Evolutionary conservation across 106 monocot genomes (phyloP).

Genomic region (Dioscorea dumetorum): DNA sequence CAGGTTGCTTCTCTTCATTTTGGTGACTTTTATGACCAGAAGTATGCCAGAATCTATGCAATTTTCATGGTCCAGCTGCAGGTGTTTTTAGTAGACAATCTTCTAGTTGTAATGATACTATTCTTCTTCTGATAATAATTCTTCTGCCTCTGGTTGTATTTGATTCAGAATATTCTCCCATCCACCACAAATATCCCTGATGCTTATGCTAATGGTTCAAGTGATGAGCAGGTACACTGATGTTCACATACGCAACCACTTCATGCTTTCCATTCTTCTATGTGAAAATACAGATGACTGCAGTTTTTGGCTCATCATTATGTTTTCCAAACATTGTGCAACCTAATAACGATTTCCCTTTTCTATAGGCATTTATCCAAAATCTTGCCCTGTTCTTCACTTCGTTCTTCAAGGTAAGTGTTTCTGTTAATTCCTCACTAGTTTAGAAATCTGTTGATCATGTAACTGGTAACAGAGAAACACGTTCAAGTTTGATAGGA

Average conservation of each 20-base stretch:
- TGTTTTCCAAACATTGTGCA: too few species aligned
- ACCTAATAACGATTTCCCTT: not conserved
- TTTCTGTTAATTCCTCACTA: not conserved
- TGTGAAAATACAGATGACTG: too few species aligned
- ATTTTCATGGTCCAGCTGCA: slow-evolving; percentile 92
- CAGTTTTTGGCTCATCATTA: too few species aligned
- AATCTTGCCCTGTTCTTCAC: slow-evolving; percentile 95
- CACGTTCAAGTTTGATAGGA: too few species aligned
- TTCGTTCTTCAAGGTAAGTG: slow-evolving; percentile 83
- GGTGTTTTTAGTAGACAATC: slow-evolving; percentile 21
- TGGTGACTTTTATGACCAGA: slow-evolving; percentile 89
- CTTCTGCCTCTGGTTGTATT: too few species aligned
- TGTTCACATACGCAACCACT: not conserved
- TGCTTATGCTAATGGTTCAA: slow-evolving; percentile 95
- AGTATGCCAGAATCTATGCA: slow-evolving; percentile 86
- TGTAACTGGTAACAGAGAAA: too few species aligned
- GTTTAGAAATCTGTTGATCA: too few species aligned
- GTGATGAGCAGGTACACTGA: slow-evolving; percentile 73
- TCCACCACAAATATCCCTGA: slow-evolving; percentile 89
- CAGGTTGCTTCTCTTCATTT: slow-evolving; percentile 94
- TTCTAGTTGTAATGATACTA: not conserved
- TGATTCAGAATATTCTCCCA: slow-evolving; percentile 67
- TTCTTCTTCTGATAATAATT: not conserved
- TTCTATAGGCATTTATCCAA: slow-evolving; percentile 83
- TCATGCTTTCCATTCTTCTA: too few species aligned